Evolutionary conservation across 352 stramenopile genomes (phyloP).

Genomic region (Ochromonadaceae sp.): DNA sequence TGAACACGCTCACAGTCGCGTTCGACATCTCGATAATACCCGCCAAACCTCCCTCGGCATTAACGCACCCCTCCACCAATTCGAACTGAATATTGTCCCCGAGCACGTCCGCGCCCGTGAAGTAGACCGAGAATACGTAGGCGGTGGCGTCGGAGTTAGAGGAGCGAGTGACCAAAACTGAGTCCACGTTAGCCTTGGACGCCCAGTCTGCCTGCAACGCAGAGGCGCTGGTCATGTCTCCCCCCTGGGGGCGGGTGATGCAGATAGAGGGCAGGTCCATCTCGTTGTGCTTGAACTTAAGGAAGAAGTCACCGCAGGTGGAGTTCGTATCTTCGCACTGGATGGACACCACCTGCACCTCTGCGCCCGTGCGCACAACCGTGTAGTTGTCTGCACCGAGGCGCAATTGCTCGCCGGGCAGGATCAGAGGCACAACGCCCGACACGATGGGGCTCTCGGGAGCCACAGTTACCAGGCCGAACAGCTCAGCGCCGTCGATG

Average conservation of each 20-base stretch:
- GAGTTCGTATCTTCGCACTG: constrained; percentile 20
- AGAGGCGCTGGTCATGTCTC: constrained; percentile 16
- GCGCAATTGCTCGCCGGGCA: constrained; percentile 54
- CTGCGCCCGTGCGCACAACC: constrained; percentile 61
- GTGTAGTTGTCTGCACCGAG: constrained; percentile 66
- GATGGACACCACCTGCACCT: constrained; percentile 50
- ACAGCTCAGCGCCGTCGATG: constrained; percentile 8
- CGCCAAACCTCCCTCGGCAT: background rate
- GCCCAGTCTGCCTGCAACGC: constrained; percentile 27
- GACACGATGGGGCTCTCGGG: background rate
- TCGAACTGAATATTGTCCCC: constrained; percentile 56
- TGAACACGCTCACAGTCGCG: constrained; percentile 18
- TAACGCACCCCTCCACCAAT: background rate
- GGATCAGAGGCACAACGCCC: background rate
- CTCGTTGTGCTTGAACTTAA: constrained; percentile 25
- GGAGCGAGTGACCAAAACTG: constrained; percentile 28
- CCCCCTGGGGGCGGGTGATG: background rate
- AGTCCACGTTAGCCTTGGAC: constrained; percentile 19
- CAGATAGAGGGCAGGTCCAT: constrained; percentile 22
- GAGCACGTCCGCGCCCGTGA: constrained; percentile 51
- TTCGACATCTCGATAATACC: background rate
- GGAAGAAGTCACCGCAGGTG: constrained; percentile 23
- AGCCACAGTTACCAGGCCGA: background rate
- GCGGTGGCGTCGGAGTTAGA: constrained; percentile 33
- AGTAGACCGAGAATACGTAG: constrained; percentile 82